Percentiles rank a stretch among this genome's conserved stretches.
Evolutionary conservation across 2,329 filamentous ascomycete species (phyloP).

Genomic region (Cordyceps cicadae): DNA sequence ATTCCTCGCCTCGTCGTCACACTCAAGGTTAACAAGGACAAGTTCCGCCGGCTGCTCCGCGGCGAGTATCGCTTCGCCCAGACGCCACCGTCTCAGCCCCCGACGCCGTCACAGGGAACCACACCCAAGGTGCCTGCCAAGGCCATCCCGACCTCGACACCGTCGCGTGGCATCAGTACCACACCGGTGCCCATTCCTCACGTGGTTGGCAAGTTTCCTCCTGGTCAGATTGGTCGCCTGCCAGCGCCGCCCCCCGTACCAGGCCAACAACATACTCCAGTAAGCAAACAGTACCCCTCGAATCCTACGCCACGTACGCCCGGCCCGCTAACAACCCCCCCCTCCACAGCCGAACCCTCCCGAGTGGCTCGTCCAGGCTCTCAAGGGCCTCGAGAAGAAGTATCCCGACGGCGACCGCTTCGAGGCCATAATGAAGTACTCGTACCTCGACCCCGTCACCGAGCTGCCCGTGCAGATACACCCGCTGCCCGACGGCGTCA

Average conservation of each 20-base stretch:
- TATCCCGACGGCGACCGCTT: conserved; percentile 74
- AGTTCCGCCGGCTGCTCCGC: conserved; percentile 56
- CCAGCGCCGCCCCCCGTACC: conserved; percentile 56
- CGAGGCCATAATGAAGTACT: conserved; percentile 86
- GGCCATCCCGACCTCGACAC: conserved; percentile 28
- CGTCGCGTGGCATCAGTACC: conserved; percentile 26
- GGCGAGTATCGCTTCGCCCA: conserved; percentile 39
- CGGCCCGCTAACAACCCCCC: not conserved
- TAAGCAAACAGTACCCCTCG: conserved; percentile 39
- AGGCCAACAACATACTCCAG: conserved; percentile 48
- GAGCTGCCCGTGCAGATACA: conserved; percentile 53
- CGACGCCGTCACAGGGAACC: conserved; percentile 25
- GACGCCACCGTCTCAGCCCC: conserved; percentile 27
- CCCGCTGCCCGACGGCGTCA: conserved; percentile 53
- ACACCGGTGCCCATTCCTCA: conserved; percentile 26
- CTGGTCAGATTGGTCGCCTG: conserved; percentile 55
- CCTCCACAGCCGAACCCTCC: conserved; percentile 69
- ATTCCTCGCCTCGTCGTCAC: conserved; percentile 63
- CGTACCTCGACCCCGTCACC: conserved; percentile 65
- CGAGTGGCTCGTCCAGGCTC: conserved; percentile 70
- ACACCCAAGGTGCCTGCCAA: conserved; percentile 23
- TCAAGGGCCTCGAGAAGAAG: conserved; percentile 59
- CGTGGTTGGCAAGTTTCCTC: conserved; percentile 28
- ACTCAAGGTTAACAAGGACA: conserved; percentile 64
- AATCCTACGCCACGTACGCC: not conserved